These are phyloP conservation scores for Nakazawaea siamensis DNA, from an alignment of 805 yeast genomes.

Conservation along the genomic window DNA sequence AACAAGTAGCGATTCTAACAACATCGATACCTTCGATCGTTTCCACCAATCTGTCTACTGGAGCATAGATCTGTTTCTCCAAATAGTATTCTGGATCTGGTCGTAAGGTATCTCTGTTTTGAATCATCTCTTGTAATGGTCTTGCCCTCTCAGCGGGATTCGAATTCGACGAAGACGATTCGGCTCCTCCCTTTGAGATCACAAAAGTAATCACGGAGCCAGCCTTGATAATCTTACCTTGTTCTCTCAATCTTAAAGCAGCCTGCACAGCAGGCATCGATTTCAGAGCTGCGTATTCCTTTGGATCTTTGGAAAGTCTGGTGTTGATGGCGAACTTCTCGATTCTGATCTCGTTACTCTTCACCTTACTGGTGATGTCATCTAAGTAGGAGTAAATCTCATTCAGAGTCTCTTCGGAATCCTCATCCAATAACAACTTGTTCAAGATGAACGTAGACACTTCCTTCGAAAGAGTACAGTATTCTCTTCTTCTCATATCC, in stretches of 20 bases:
- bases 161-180: slow-evolving; percentile 19
- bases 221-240: slow-evolving; percentile 80
- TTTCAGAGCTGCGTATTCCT: slow-evolving; percentile 70
- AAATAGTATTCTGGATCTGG: slow-evolving; percentile 78
- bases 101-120: slow-evolving; percentile 32
- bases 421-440: slow-evolving; percentile 62
- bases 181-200: slow-evolving; percentile 48
- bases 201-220: slow-evolving; percentile 88
- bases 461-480: slow-evolving; percentile 86
- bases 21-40: slow-evolving; percentile 82
- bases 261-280: slow-evolving; percentile 86
- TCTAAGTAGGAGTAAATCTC: slow-evolving; percentile 69
- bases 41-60: slow-evolving; percentile 80
- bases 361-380: slow-evolving; percentile 46
- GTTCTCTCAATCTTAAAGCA: slow-evolving; percentile 71
- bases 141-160: slow-evolving; percentile 76
- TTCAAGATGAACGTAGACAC: slow-evolving; percentile 69
- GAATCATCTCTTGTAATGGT: slow-evolving; percentile 65
- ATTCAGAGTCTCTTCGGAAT: slow-evolving; percentile 66
- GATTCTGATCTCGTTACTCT: slow-evolving; percentile 51
- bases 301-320: slow-evolving; percentile 84
- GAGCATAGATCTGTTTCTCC: slow-evolving; percentile 84
- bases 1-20: slow-evolving; percentile 62
- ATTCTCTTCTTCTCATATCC: slow-evolving; percentile 96
- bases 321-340: slow-evolving; percentile 76